Conservation (phyloP, 1,284 basidiomycete species). For the Heterobasidion parviporum region DNA sequence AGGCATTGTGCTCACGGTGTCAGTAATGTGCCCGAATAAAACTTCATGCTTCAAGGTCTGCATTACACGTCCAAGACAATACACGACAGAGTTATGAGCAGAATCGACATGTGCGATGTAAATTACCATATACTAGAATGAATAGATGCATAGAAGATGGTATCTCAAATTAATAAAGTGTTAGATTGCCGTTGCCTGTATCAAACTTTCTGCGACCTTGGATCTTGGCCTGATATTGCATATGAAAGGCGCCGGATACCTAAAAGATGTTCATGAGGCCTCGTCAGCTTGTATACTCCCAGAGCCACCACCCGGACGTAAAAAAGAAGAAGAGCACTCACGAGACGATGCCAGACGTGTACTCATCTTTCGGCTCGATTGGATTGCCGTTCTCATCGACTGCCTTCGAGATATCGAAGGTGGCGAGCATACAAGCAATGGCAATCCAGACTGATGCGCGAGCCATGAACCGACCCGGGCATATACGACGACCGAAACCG, state of each 20-base stretch:
- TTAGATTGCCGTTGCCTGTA: constrained; percentile 2
- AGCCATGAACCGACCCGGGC: constrained; percentile 30
- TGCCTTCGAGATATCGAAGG: constrained; percentile 19
- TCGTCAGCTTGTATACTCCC: not conserved
- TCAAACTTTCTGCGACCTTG: constrained; percentile 1
- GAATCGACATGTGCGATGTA: no score
- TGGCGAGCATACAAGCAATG: constrained; percentile 23
- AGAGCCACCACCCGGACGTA: not conserved
- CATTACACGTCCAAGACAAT: no score
- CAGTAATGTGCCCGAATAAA: no score
- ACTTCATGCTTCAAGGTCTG: no score
- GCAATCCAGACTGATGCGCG: constrained; percentile 28
- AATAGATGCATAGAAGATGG: no score
- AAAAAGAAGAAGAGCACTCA: constrained; percentile 1
- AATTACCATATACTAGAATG: no score
- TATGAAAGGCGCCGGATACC: constrained; percentile 7
- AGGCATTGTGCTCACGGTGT: no score
- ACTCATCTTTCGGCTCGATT: constrained; percentile 4
- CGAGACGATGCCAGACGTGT: constrained; percentile 9
- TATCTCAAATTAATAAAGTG: not conserved
- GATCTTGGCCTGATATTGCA: constrained; percentile 7
- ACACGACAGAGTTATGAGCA: no score
- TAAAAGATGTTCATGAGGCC: not conserved
- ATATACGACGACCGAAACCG: constrained; percentile 24
- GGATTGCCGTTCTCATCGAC: not conserved